A percentile compares a stretch with the other conserved stretches of the same genome.
Evolutionary conservation across 768 basidiomycete species (phyloP).

Genomic region (Artomyces pyxidatus): DNA sequence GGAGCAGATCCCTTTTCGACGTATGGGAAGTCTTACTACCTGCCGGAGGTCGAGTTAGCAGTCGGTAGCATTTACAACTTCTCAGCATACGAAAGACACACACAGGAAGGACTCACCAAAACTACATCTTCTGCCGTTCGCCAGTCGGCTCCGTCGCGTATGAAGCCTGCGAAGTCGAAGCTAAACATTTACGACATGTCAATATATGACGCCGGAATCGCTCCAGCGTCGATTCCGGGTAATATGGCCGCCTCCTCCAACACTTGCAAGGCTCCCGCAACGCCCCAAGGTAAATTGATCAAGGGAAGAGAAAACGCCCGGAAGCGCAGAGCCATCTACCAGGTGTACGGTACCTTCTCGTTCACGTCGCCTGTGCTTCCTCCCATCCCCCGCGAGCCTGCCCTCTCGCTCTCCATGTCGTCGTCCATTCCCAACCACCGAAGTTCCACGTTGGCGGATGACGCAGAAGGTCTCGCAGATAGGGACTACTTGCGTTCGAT

Average conservation of each 20-base stretch:
- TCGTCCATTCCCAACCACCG: not conserved
- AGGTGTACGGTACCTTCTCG: not conserved
- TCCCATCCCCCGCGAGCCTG: not conserved
- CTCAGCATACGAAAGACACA: not conserved
- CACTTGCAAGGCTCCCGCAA: no score
- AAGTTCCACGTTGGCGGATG: not conserved
- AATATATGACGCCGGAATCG: not conserved
- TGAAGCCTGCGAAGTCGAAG: not conserved
- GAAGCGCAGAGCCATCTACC: not conserved
- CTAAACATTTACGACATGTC: not conserved
- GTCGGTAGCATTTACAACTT: not conserved
- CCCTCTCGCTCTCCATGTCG: not conserved
- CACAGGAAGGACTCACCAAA: no score
- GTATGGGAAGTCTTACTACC: not conserved
- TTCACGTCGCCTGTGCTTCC: not conserved
- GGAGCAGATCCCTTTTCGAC: not conserved
- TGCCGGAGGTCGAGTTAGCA: not conserved
- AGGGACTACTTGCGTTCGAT: constrained; percentile 6
- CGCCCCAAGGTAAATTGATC: not conserved
- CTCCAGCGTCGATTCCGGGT: not conserved
- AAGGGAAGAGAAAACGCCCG: not conserved
- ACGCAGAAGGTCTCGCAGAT: not conserved
- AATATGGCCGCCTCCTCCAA: no score
- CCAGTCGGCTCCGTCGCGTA: not conserved
- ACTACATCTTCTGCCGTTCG: not conserved